Evolutionary conservation across 305 asterid genomes (phyloP).

Genomic region (Fraxinus dipetala): DNA sequence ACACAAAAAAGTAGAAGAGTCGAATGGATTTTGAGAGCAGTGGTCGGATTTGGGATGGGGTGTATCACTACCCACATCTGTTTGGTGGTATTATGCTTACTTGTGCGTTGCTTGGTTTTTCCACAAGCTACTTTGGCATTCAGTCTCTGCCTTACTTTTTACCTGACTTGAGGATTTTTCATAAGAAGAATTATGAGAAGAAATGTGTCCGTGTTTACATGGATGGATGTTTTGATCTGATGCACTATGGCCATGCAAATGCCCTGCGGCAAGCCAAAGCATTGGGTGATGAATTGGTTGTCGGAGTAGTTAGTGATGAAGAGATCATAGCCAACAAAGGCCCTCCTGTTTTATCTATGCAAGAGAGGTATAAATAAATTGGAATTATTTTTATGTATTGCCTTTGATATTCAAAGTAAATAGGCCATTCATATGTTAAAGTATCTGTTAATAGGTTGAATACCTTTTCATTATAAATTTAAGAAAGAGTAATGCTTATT

Average conservation of each 20-base stretch:
- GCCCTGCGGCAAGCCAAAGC: conserved; percentile 93
- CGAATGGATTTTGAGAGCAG: conserved; percentile 75
- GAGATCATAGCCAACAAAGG: conserved; percentile 82
- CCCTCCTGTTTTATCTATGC: conserved; percentile 87
- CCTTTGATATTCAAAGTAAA: background rate
- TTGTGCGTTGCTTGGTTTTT: conserved; percentile 78
- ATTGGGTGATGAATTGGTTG: conserved; percentile 82
- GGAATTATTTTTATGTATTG: background rate
- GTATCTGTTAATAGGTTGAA: background rate
- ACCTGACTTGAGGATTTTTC: conserved; percentile 52
- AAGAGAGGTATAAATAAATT: conserved; percentile 59
- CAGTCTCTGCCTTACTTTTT: conserved; percentile 66
- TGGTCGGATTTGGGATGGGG: conserved; percentile 77
- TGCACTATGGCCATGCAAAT: conserved; percentile 98
- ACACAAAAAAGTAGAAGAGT: conserved; percentile 24
- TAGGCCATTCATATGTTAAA: background rate
- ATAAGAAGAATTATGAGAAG: conserved; percentile 54
- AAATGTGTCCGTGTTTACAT: conserved; percentile 78
- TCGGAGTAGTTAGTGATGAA: conserved; percentile 92
- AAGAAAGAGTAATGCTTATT: background rate
- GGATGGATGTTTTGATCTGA: conserved; percentile 97
- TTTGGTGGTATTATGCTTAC: conserved; percentile 94
- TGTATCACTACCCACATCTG: conserved; percentile 65
- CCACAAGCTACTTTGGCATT: conserved; percentile 75
- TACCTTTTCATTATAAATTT: background rate